Evolutionary conservation across 345 rosid species (phyloP), one percentile per base, ranked within the genome.

Genomic region (Microcos paniculata): DNA sequence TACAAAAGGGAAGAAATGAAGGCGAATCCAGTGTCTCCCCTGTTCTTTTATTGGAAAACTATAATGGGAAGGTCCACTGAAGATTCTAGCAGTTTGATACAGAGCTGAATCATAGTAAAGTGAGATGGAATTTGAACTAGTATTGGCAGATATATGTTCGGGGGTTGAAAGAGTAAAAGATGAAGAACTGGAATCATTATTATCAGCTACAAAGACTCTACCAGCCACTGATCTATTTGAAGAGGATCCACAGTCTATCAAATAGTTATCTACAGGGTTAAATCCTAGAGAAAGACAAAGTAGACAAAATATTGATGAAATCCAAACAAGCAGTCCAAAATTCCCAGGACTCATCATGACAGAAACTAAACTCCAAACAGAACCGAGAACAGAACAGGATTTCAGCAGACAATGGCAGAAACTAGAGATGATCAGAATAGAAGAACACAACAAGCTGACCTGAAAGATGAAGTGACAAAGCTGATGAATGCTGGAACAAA

Each of bases 11-110:
- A 61, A 85, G 82, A 94, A 87, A 85, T 94, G 85, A 30, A 94
- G 92, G 49, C 98, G 97, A 66, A 94, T 76, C 79, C 83, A 82
- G 80, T 86, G 87, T 62, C 92, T 81, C n/a, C 98, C 98, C 4
- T 49, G 76, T 70, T 84, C 75, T 65, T 78, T 64, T 77, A 94
- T 81, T 4, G 85, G 75, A 28, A 92, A 92, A 0, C 81, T 76
- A 82, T 83, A 94, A 6, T 1, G 38, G 57, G 93, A 87, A 51
- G 72, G 30, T 38, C 73, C 70, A 26, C 59, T 21, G 87, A 92
- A 88, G 26, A 94, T 75, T 70, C 89, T 84, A 0, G 95, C 97
- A 6, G 97, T 88, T 35, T 73, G 72, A 72, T 82, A 86, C 77
- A 94, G 86, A 73, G 76, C 74, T 26, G 91, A 77, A 64, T 73